phyloP scores from a whole-genome alignment of 352 stramenopile species.

The Phytophthora pseudosyringae region DNA sequence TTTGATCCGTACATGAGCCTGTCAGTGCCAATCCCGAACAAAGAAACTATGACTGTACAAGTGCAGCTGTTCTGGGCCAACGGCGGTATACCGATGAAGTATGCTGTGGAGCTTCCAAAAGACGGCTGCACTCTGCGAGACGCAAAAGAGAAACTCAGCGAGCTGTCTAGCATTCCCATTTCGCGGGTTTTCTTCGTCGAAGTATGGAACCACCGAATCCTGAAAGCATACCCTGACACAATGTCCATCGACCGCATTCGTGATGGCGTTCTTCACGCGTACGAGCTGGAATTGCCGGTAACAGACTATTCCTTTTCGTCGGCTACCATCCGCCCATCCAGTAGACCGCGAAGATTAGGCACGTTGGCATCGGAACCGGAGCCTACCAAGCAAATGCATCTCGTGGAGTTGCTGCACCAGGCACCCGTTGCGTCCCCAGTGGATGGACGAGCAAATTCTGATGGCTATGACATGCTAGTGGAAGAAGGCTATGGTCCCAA shows the following conservation, averaged over 20 bases:
- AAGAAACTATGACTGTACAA: conserved; percentile 59
- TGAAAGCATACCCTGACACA: conserved; percentile 53
- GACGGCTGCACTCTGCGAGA: conserved; percentile 51
- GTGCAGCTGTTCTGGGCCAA: conserved; percentile 81
- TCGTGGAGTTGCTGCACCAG: conserved; percentile 80
- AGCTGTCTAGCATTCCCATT: conserved; percentile 49
- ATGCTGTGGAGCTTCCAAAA: conserved; percentile 65
- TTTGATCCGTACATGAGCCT: conserved; percentile 93
- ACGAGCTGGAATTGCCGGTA: conserved; percentile 85
- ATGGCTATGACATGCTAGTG: conserved; percentile 40
- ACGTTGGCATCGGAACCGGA: conserved; percentile 25
- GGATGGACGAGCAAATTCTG: conserved; percentile 38
- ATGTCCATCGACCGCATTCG: conserved; percentile 55
- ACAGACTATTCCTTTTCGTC: conserved; percentile 74
- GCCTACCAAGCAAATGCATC: conserved; percentile 54
- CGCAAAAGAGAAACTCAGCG: conserved; percentile 65
- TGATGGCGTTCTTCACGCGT: conserved; percentile 79
- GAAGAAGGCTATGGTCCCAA: conserved; percentile 53
- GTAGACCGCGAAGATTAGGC: conserved; percentile 28
- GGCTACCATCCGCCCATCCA: conserved; percentile 52
- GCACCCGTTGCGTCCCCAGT: conserved; percentile 64
- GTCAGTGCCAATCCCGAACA: conserved; percentile 86
- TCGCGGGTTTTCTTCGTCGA: conserved; percentile 74
- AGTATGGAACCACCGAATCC: conserved; percentile 73
- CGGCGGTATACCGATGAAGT: conserved; percentile 78